These are phyloP conservation scores for Rhododendron griersonianum DNA, from an alignment of 148 eudicot genomes.

Conservation along the genomic window DNA sequence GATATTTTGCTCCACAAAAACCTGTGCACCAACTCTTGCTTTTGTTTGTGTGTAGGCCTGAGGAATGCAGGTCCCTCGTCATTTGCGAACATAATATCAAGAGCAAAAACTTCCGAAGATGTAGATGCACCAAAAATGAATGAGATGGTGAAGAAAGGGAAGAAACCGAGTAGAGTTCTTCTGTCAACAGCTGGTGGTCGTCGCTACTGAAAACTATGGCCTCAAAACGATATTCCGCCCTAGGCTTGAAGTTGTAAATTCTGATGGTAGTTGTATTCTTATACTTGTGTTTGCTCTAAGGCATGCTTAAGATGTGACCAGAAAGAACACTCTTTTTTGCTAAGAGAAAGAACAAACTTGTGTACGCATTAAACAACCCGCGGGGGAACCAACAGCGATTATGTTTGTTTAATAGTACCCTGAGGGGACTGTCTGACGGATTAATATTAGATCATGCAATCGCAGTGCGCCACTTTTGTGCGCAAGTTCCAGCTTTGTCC, in stretches of 20 bases:
- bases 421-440: background rate
- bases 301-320: background rate
- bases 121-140: slow-evolving; percentile 25
- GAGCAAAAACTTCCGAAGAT: slow-evolving; percentile 41
- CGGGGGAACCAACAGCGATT: background rate
- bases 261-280: background rate
- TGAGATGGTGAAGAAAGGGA: slow-evolving; percentile 77
- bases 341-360: background rate
- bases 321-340: background rate
- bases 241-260: background rate
- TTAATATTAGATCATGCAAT: background rate
- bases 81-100: slow-evolving; percentile 72
- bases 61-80: slow-evolving; percentile 45
- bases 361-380: background rate
- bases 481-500: background rate
- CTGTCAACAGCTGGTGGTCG: slow-evolving; percentile 90
- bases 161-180: slow-evolving; percentile 75
- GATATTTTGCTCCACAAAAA: background rate
- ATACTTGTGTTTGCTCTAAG: background rate
- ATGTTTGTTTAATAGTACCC: background rate
- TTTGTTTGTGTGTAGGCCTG: slow-evolving; percentile 30
- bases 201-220: slow-evolving; percentile 52
- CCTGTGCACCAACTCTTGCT: background rate
- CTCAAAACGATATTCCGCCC: background rate
- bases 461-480: background rate